Conservation (phyloP, 768 basidiomycete genomes). For the Mycena leptocephala region DNA sequence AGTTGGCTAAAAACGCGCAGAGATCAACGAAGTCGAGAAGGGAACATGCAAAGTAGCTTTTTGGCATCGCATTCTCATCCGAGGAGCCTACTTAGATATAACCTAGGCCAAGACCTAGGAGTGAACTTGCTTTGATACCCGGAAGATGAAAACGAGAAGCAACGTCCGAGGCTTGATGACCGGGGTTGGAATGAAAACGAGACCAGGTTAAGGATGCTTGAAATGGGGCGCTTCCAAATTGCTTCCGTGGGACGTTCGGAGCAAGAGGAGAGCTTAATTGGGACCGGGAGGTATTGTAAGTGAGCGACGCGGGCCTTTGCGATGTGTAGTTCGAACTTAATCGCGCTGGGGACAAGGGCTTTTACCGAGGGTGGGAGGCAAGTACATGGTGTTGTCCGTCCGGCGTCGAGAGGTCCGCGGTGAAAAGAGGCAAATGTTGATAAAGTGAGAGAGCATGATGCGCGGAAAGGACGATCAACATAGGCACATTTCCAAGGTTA, state of each 20-base stretch:
- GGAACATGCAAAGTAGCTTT: constrained; percentile 18
- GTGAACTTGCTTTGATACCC: constrained; percentile 23
- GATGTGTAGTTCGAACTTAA: not conserved
- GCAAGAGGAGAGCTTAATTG: not conserved
- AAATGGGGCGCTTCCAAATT: not conserved
- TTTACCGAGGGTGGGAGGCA: not conserved
- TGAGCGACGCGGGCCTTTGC: constrained; percentile 4
- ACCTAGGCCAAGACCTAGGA: not conserved
- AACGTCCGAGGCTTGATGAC: constrained; percentile 30
- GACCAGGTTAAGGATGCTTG: not conserved
- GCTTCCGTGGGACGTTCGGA: not conserved
- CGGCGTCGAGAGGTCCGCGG: not conserved
- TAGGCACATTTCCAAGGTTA: not conserved
- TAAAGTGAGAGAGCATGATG: not conserved
- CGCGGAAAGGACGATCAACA: not conserved
- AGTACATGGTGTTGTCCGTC: not conserved
- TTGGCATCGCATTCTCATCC: constrained; percentile 26
- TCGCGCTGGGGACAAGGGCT: not conserved
- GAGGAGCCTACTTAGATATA: constrained; percentile 20
- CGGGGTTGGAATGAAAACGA: constrained; percentile 20
- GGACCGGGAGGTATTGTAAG: not conserved
- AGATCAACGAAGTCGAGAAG: constrained; percentile 19
- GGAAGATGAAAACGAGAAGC: constrained; percentile 28
- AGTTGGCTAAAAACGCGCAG: constrained; percentile 12
- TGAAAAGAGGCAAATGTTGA: not conserved